Percentiles rank a stretch among this genome's conserved stretches.
Conservation (phyloP, 192 early-diverging fungal genomes). For the Cladochytrium replicatum region DNA sequence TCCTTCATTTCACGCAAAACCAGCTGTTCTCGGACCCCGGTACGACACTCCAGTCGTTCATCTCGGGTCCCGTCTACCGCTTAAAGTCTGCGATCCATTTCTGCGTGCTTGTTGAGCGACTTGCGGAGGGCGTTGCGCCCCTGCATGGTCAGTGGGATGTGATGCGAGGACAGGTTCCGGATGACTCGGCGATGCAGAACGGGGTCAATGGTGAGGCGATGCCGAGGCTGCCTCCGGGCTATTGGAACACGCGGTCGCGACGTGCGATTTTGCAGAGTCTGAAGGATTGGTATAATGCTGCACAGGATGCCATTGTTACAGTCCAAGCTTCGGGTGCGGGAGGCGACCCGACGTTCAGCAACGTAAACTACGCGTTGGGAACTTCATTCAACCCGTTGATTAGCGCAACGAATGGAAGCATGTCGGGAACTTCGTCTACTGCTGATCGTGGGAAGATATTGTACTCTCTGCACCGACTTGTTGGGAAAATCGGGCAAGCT, state of each 20-base stretch:
- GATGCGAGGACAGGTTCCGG: neutral
- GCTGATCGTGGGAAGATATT: neutral
- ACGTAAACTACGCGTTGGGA: no score
- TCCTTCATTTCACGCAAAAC: constrained; percentile 16
- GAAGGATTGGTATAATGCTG: constrained; percentile 23
- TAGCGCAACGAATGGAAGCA: no score
- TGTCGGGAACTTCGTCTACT: neutral
- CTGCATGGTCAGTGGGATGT: neutral
- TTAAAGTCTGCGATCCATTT: constrained; percentile 33
- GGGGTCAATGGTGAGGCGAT: no score
- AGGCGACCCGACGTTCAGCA: no score
- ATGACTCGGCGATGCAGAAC: constrained; percentile 8
- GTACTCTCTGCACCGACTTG: constrained; percentile 9
- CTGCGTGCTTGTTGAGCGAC: constrained; percentile 23
- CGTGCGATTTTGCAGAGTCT: constrained; percentile 7
- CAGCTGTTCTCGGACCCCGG: neutral
- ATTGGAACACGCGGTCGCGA: no score
- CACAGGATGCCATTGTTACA: no score
- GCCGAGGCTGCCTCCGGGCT: no score
- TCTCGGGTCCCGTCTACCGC: constrained; percentile 15
- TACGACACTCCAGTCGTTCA: constrained; percentile 18
- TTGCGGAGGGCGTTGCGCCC: constrained; percentile 7
- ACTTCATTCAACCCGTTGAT: no score
- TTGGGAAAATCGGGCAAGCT: constrained; percentile 26
- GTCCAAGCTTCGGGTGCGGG: no score